Evolutionary conservation across 2,329 filamentous ascomycete species (phyloP).

Genomic region (Aspergillus hiratsukae): DNA sequence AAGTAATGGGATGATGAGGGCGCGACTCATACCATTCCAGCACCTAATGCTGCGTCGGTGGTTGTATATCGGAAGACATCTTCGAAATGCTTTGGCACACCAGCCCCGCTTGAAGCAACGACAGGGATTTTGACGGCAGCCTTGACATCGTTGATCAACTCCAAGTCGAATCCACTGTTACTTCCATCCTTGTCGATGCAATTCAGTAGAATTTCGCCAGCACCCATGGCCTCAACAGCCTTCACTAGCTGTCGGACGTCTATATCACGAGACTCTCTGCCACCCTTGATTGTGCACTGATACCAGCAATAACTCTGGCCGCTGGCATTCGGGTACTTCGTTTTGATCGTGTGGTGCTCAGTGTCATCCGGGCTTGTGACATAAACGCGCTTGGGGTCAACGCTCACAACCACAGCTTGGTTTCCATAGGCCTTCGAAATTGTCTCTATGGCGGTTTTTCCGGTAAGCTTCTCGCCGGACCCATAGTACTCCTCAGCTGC

Average conservation of each 20-base stretch:
- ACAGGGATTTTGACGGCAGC: conserved; percentile 83
- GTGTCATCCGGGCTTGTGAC: conserved; percentile 65
- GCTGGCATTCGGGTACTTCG: conserved; percentile 63
- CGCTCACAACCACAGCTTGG: conserved; percentile 92
- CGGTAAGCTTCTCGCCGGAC: conserved; percentile 62
- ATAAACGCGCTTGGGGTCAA: conserved; percentile 91
- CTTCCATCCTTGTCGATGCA: conserved; percentile 97
- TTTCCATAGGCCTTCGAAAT: conserved; percentile 92
- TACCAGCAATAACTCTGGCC: conserved; percentile 91
- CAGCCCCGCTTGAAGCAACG: conserved; percentile 90
- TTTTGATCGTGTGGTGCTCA: conserved; percentile 70
- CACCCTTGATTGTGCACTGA: conserved; percentile 93
- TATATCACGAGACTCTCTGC: conserved; percentile 86
- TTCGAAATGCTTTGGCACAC: conserved; percentile 78
- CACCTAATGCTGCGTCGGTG: conserved; percentile 89
- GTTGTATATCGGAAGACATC: conserved; percentile 83
- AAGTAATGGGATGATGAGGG: conserved; percentile 10
- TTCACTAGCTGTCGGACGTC: conserved; percentile 83
- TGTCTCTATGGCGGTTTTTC: conserved; percentile 88
- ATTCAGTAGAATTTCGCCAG: conserved; percentile 91
- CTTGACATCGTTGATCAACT: conserved; percentile 87
- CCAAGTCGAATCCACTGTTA: conserved; percentile 89
- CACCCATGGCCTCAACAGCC: conserved; percentile 93
- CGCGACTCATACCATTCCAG: conserved; percentile 66
- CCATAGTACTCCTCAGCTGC: conserved; percentile 89